phyloP scores from a whole-genome alignment of 2,329 filamentous ascomycete species.

The Dactylonectria macrodidyma region DNA sequence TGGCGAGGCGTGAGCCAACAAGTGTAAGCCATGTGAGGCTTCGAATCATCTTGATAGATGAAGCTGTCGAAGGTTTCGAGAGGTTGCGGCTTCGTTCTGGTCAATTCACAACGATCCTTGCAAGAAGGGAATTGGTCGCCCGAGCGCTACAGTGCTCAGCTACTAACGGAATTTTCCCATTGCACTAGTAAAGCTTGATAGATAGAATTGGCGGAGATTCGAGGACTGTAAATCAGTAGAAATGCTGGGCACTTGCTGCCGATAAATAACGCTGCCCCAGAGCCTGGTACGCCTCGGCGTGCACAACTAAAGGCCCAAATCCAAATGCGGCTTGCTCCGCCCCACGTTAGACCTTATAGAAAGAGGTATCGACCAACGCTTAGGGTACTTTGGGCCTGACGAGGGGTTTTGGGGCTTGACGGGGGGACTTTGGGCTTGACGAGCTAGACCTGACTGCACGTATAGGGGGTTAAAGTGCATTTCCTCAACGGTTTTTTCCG shows the following conservation, averaged over 20 bases:
- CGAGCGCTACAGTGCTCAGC: conserved; percentile 9
- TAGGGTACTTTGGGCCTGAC: background rate
- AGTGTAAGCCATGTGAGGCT: conserved; percentile 27
- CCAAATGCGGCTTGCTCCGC: background rate
- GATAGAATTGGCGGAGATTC: conserved; percentile 12
- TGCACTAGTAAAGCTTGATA: conserved; percentile 21
- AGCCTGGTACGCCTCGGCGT: background rate
- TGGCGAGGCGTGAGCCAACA: conserved; percentile 46
- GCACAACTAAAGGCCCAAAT: background rate
- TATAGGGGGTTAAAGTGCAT: background rate
- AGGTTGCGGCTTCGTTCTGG: background rate
- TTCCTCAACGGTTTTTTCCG: background rate
- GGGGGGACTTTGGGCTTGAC: background rate
- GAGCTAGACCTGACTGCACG: conserved; percentile 1
- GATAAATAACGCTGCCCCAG: conserved; percentile 35
- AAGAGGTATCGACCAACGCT: background rate
- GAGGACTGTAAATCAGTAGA: background rate
- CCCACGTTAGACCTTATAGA: background rate
- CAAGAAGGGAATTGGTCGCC: conserved; percentile 15
- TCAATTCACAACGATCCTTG: background rate
- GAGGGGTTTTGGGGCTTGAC: background rate
- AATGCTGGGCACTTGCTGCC: conserved; percentile 11
- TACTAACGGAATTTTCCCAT: conserved; percentile 23
- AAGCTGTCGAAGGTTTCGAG: conserved; percentile 15
- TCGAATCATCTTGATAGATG: conserved; percentile 28